Evolutionary conservation across 2,329 filamentous ascomycete species (phyloP).

Genomic region (Alternaria sp.): DNA sequence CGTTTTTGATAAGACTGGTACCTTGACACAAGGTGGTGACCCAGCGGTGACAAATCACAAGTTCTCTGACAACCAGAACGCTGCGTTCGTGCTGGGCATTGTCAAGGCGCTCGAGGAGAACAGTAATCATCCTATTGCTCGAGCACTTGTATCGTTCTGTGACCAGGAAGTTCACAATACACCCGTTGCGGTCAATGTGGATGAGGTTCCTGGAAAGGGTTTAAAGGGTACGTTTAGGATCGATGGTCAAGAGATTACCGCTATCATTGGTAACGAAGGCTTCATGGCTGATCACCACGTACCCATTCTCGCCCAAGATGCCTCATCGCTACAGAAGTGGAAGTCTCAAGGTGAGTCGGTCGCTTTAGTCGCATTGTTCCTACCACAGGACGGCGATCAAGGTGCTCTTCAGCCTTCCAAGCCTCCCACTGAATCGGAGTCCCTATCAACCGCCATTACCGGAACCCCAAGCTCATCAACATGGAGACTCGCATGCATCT

Average conservation of each 20-base stretch:
- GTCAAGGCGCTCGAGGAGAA: constrained; percentile 71
- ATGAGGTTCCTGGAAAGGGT: constrained; percentile 76
- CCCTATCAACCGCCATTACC: constrained; percentile 1
- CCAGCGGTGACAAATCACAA: constrained; percentile 70
- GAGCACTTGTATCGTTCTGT: constrained; percentile 73
- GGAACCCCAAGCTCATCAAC: constrained; percentile 11
- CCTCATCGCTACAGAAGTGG: constrained; percentile 47
- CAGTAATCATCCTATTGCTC: constrained; percentile 78
- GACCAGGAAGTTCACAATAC: constrained; percentile 22
- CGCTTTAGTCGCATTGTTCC: constrained; percentile 47
- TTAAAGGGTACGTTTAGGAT: constrained; percentile 66
- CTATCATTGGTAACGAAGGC: constrained; percentile 76
- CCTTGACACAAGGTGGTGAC: constrained; percentile 75
- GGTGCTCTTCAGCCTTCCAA: not conserved
- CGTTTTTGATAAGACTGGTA: constrained; percentile 90
- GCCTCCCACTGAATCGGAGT: not conserved
- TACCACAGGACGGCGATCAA: constrained; percentile 3
- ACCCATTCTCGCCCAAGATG: constrained; percentile 30
- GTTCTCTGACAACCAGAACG: constrained; percentile 43
- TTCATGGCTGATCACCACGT: constrained; percentile 63
- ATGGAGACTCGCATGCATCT: constrained; percentile 66
- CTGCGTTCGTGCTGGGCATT: constrained; percentile 59
- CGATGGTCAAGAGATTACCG: constrained; percentile 38
- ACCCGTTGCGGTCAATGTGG: constrained; percentile 52
- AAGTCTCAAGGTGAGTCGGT: constrained; percentile 54